Conservation (phyloP, 108 stramenopile species). For the Poteriospumella lacustris region DNA sequence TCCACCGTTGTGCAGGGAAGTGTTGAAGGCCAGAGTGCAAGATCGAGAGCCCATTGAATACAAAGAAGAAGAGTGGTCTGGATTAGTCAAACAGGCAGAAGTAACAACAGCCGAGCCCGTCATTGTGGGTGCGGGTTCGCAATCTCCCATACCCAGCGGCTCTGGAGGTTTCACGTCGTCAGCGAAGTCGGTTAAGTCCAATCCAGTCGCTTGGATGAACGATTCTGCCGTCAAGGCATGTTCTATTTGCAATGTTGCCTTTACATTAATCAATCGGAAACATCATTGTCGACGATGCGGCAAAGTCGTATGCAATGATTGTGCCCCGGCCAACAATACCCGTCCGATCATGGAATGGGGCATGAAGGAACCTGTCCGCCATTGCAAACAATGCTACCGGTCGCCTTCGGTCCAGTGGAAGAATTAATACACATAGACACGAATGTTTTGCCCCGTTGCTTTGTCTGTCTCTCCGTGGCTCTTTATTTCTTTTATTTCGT, state of each 20-base stretch:
- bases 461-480: no score
- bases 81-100: no score
- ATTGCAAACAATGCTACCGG: constrained; percentile 15
- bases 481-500: no score
- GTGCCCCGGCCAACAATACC: constrained; percentile 13
- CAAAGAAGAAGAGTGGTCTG: no score
- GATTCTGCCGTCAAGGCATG: not conserved
- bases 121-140: no score
- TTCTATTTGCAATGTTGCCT: not conserved
- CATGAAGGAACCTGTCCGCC: not conserved
- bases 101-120: no score
- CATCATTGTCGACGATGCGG: constrained; percentile 28
- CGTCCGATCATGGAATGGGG: constrained; percentile 26
- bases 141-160: no score
- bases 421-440: not conserved
- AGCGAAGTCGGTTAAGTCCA: no score
- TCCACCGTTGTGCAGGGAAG: no score
- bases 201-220: not conserved
- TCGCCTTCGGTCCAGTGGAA: not conserved
- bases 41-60: no score
- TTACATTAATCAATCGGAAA: not conserved
- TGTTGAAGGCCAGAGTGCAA: not conserved
- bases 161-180: no score
- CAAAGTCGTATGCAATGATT: not conserved
- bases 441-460: no score